Evolutionary conservation across 208 protist species (phyloP), one percentile per base, ranked within the genome.

Genomic region (Sergeia podlipaevii): DNA sequence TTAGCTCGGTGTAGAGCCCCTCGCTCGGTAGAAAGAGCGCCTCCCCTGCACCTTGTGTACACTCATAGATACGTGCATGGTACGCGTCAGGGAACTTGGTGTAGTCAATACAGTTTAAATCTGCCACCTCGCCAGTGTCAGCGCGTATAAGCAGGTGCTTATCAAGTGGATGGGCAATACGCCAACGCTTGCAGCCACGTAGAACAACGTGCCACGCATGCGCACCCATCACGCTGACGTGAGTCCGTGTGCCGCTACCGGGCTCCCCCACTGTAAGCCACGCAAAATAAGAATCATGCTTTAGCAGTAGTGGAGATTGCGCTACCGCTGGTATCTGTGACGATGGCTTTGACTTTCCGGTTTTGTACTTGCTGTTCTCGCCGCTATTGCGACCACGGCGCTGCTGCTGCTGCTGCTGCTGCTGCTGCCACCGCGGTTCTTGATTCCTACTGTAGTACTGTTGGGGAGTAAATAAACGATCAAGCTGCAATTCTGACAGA

Each of bases 1-100:
- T 58, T 4, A 64, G 11, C 3, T 70, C 60, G 5, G 33, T 29
- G 48, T 62, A 38, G n/a, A 71, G 33, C 6, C 63, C 70, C 28
- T 77, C 70, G 43, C 46, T 56, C n/a, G 70, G 70, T 10, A 77
- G 15, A 45, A 77, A 77, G 1, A 77, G 26, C 0, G 70, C 61
- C 27, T 77, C 63, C 11, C 70, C 70, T 15, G 49, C 64, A 7
- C 45, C 17, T 38, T 77, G 70, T 17, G 50, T 56, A 21, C 60
- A 47, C 18, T 53, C 45, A 42, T 62, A 77, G 10, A 77, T 43
- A 4, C 70, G 30, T 5, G 70, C 63, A 45, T 67, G 44, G 5
- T 42, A 30, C 11, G 49, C 52, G 6, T 54, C 36, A 5, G 65
- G 63, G 39, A 48, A 65, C 11, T 15, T 5, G 8, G 29, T 27